These are phyloP conservation scores for Eucalyptus erythrocorys DNA, from an alignment of 345 rosid genomes.

Conservation along the genomic window DNA sequence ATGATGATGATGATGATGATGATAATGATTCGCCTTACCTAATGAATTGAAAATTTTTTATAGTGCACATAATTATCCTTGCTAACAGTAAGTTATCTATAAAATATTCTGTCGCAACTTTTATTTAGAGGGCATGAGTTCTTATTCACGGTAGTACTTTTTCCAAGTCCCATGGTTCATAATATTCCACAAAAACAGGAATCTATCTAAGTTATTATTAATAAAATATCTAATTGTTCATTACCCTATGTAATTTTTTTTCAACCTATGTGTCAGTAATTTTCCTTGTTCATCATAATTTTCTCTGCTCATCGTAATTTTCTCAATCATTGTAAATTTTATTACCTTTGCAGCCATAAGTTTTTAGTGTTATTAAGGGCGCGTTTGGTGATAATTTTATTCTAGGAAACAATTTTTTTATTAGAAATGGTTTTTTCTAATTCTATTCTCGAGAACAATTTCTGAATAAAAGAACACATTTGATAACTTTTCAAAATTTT, in stretches of 20 bases:
- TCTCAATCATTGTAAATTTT: no score
- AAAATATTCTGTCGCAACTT: neutral
- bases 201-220: neutral
- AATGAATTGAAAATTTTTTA: neutral
- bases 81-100: neutral
- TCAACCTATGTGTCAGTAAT: neutral
- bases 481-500: no score
- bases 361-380: no score
- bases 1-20: no score
- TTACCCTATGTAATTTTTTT: neutral
- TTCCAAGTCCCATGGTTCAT: neutral
- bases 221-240: neutral
- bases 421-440: no score
- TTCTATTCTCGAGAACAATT: no score
- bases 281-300: no score
- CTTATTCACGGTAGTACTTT: neutral
- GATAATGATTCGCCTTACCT: neutral
- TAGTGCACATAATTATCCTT: neutral
- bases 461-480: no score
- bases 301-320: no score
- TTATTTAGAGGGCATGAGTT: neutral
- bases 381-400: no score
- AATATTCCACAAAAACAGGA: neutral
- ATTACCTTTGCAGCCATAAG: no score
- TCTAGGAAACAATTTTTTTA: no score